Base-by-base conservation (phyloP, 495 filamentous ascomycete genomes). In the Aspergillus saccharolyticus region DNA sequence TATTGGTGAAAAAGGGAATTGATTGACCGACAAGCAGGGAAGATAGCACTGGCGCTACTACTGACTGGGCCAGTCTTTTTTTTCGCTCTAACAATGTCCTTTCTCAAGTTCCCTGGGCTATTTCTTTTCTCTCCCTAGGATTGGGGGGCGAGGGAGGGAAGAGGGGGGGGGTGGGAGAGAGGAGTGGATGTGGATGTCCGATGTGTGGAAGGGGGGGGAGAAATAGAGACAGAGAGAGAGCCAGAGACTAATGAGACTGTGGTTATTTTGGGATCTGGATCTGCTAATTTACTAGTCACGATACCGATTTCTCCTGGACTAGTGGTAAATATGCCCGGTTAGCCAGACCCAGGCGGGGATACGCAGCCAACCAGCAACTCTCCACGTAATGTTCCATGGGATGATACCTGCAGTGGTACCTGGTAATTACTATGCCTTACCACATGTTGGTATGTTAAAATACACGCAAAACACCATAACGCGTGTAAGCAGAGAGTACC, bases 251-350 rank as follows among this genome's bases (percentile, higher is more conserved):
- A 3, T 28, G n/a, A n/a, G 64, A 59, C 59, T 61, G 66, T 66
- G 66, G 68, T 74, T 76, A 74, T 75, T 76, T 76, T 76, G 66
- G 70, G 70, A 67, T 62, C 56, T 60, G 66, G 66, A 63, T 63
- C 55, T 59, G 55, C 63, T 65, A 69, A 70, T 67, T 71, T 73
- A 69, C 68, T 49, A 48, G 48, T 59, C 64, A 56, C 44, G 20
- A 52, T 55, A 62, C 51, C 47, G 44, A 42, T 57, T 43, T n/a
- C 21, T 53, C 42, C 22, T 42, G 39, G 18, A 52, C 22, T 42
- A 30, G 44, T 43, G 14, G 50, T 56, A 50, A 42, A 47, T 56
- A 50, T 50, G 56, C 12, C 33, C 33, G 33, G 50, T 53, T 47
- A 45, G 17, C 49, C 30, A 54, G 25, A 28, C 42, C 39, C 16